Base-by-base conservation (phyloP, 441 rosid genomes). In the Populus trichocarpa region DNA sequence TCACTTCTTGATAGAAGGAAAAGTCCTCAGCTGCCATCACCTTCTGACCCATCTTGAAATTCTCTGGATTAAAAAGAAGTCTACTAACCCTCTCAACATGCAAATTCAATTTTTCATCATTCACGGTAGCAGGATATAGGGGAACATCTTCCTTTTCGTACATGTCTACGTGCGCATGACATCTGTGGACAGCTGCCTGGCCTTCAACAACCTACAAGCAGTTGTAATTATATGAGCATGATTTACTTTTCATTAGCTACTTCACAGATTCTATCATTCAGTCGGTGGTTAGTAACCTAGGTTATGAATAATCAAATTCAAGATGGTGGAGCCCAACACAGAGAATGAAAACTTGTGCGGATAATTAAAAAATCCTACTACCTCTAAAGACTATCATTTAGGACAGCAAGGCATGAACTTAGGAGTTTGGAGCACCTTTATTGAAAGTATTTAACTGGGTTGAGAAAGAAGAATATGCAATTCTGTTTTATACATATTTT, bases 1-100 rank as follows among this genome's bases (percentile, higher is more conserved):
- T 87, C 79, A 22, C 8, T 76, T 93, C 88, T 84, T 89, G 95
- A 77, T 90, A 93, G 83, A 93, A 92, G 46, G 96, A 87, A 67
- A 95, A 95, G 81, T 93, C 98, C 83, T 93, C 98, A 3, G 96
- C 96, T 0, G 89, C 95, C 95, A 92, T 88, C 53, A 87, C 72
- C 78, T 85, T 93, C 20, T 71, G 16, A 30, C 81, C 87, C 30
- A 22, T 79, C 82, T 72, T 82, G 10, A 89, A 86, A 42, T 88
- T 90, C 84, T 88, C 88, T 0, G 87, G 81, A 72, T 96, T 97
- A 59, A 93, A 83, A 84, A 92, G 78, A 74, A 78, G 86, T 59
- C 77, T 78, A 35, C 89, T 86, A 23, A 92, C 90, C 66, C 78
- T 88, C 75, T 85, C 82, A 6, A 87, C 89, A 61, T 84, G 91